Percentiles rank a stretch among this genome's conserved stretches.
Evolutionary conservation across 2,329 filamentous ascomycete genomes (phyloP).

Genomic region (Graphilbum fragrans): DNA sequence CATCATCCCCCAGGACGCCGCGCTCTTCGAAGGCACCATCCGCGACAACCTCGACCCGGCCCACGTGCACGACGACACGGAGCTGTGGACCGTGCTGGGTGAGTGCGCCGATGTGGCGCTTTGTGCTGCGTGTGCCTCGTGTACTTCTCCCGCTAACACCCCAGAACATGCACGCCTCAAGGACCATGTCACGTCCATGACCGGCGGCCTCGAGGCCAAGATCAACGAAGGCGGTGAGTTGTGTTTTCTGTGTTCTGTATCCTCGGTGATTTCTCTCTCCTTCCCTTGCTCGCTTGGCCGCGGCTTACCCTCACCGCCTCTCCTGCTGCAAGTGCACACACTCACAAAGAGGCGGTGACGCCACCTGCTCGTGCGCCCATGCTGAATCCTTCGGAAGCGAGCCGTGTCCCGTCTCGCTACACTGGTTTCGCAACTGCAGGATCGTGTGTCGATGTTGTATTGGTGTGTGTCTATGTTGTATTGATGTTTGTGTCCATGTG

Average conservation of each 20-base stretch:
- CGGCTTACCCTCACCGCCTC: no score
- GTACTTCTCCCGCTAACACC: no score
- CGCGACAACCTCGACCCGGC: slow-evolving; percentile 93
- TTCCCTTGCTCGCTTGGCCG: no score
- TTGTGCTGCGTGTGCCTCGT: not conserved
- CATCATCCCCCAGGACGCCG: slow-evolving; percentile 96
- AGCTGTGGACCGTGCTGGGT: slow-evolving; percentile 92
- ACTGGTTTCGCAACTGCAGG: no score
- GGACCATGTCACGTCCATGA: slow-evolving; percentile 78
- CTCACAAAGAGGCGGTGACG: no score
- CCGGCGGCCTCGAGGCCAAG: slow-evolving; percentile 77
- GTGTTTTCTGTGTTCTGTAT: not conserved
- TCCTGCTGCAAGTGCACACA: no score
- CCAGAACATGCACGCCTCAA: slow-evolving; percentile 85
- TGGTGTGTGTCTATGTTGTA: no score
- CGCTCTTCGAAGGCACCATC: slow-evolving; percentile 62
- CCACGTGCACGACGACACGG: slow-evolving; percentile 91
- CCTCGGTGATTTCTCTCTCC: no score
- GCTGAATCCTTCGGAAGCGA: no score
- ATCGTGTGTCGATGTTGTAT: no score
- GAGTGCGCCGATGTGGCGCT: slow-evolving; percentile 27
- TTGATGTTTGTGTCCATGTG: not conserved
- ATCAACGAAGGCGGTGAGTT: slow-evolving; percentile 86
- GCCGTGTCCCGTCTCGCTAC: no score
- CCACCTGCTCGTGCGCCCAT: no score